Base-by-base conservation (phyloP, 371 early-diverging fungal genomes). In the Rhizopus arrhizus region DNA sequence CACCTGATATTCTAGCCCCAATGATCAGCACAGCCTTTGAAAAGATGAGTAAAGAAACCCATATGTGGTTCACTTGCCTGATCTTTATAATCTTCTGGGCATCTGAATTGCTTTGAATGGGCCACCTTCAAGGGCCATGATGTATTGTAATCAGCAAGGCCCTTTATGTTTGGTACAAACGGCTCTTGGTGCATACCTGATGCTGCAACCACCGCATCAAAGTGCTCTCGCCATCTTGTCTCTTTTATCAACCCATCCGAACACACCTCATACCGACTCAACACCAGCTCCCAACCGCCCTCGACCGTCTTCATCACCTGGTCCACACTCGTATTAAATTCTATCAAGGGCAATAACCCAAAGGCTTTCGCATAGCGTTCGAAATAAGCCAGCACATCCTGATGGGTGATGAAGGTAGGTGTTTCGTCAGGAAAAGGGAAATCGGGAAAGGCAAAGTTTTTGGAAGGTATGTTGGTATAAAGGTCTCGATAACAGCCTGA, bases 131-230 rank as follows among this genome's bases (percentile, higher is more conserved):
- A 61, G 4, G 75, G 80, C 36, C 47, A 77, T 9, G 42, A 53
- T 11, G 61, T 56, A 42, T 73, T 58, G 38, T 49, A 80, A 16
- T 68, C 73, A 3, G 47, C 47, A 28, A 80, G 53, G n/a, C 65
- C 60, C 22, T 59, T 40, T 28, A 69, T 56, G 34, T 71, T 62
- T 29, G 80, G 80, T 5, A 80, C 53, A 48, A 53, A 71, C 2
- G 77, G 68, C 12, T 69, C 61, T 34, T 74, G 75, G 31, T 70
- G 65, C 2, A 34, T 46, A 33, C 80, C 80, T 3, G 77, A 54
- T 1, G 80, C 77, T 35, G 66, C 59, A 0, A 69, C 68, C 11
- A 80, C 72, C 3, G 75, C 80, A 65, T 80, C 77, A 64, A 77
- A 74, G 0, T 57, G 56, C 10, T 74, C 77, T 35, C 60, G 50